Percentiles rank a stretch among this genome's conserved stretches.
Evolutionary conservation across 2,329 filamentous ascomycete species (phyloP).

Genomic region (Sclerotinia glacialis): DNA sequence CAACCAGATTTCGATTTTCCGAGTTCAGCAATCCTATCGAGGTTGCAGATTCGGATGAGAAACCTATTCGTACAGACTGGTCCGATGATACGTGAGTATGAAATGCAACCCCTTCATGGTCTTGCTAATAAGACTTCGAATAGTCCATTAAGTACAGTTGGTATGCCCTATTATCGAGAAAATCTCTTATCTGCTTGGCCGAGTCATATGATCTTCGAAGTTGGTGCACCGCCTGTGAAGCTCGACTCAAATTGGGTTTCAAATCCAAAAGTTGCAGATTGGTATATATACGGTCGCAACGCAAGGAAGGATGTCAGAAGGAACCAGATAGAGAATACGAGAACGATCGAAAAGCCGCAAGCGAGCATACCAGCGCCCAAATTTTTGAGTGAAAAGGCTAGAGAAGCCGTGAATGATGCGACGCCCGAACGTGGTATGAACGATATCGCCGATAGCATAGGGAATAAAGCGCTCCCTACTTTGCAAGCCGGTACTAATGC

Average conservation of each 20-base stretch:
- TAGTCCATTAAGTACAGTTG: conserved; percentile 78
- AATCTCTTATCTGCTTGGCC: conserved; percentile 87
- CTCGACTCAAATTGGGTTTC: conserved; percentile 69
- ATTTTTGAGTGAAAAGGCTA: conserved; percentile 90
- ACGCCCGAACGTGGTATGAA: conserved; percentile 42
- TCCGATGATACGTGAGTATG: conserved; percentile 63
- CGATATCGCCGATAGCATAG: conserved; percentile 63
- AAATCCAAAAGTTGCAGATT: conserved; percentile 67
- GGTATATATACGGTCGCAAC: conserved; percentile 77
- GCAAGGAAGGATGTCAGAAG: conserved; percentile 63
- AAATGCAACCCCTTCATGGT: neutral
- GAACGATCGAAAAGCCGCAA: conserved; percentile 58
- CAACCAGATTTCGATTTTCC: conserved; percentile 66
- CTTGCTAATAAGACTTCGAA: conserved; percentile 1
- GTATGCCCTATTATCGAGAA: conserved; percentile 92
- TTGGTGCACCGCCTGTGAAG: conserved; percentile 76
- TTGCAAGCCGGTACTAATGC: conserved; percentile 78
- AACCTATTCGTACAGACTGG: conserved; percentile 56
- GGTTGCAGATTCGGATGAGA: conserved; percentile 57
- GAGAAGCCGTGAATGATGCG: conserved; percentile 56
- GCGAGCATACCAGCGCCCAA: conserved; percentile 72
- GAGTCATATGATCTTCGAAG: conserved; percentile 75
- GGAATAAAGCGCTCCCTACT: conserved; percentile 68
- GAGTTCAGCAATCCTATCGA: conserved; percentile 66
- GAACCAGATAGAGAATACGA: conserved; percentile 80